Base-by-base conservation (phyloP, 352 stramenopile genomes). In the Phytophthora cryptogea region DNA sequence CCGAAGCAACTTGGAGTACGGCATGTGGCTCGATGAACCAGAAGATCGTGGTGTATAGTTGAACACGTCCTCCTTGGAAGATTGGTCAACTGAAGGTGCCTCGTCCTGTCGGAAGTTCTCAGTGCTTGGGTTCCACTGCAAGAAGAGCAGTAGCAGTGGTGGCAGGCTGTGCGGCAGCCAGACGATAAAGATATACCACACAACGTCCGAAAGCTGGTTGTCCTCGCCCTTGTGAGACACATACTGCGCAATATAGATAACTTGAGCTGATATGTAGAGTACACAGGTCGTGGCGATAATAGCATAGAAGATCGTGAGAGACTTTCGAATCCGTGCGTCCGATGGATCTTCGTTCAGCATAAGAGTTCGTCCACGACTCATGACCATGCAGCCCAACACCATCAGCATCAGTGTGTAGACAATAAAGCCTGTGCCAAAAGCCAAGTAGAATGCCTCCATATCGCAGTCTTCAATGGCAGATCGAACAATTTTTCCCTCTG, bases 181-280 rank as follows among this genome's bases (percentile, higher is more conserved):
- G 26, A 95, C 72, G 17, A 92, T 91, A 51, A 95, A 95, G 54
- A 93, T 79, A 54, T 95, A 95, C 84, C 85, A 95, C 11, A 95
- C 78, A 13, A 83, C 68, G 43, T 93, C 84, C 5, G 84, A 94
- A 20, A 94, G 70, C 52, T 91, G 78, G 40, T 75, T 82, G 43
- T 76, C 73, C 27, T 83, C 68, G 9, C 67, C 76, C 17, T 72
- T 72, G 35, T 72, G 73, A 16, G 82, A 89, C 6, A 91, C 63
- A 66, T 94, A 95, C 66, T 93, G 86, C 41, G 84, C 78, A 39
- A 94, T 90, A 68, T 93, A 94, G 35, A 95, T 95, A 17, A 95
- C 83, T 64, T 94, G 84, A 4, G 84, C 83, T 37, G 86, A 94
- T 16, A 95, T 86, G 64, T 92, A 94, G 4, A 95, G 66, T 40